phyloP scores from a whole-genome alignment of 163 green algal species.

The Coccomyxa subellipsoidea region DNA sequence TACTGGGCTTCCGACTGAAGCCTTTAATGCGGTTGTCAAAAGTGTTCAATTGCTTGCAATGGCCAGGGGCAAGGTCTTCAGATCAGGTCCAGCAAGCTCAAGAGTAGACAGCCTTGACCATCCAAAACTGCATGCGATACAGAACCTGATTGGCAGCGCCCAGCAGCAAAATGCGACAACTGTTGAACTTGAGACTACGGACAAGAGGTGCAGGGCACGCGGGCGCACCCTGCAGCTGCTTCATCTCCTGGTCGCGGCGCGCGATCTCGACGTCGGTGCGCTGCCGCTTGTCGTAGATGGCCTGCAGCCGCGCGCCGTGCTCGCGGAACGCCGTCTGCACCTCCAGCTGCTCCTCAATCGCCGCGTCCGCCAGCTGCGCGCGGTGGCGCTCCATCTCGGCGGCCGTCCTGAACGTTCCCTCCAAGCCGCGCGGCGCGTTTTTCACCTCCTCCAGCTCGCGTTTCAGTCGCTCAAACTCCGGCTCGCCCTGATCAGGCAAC shows the following conservation, averaged over 20 bases:
- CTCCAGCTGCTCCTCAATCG: conserved; percentile 82
- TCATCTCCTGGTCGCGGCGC: conserved; percentile 71
- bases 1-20: too few relatives aligned
- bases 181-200: too few relatives aligned
- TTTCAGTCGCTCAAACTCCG: conserved; percentile 79
- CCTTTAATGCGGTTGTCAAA: too few relatives aligned
- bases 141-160: too few relatives aligned
- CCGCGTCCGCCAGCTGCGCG: conserved; percentile 62
- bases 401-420: conserved; percentile 64
- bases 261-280: conserved; percentile 68
- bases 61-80: too few relatives aligned
- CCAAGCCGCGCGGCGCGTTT: conserved; percentile 57
- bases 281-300: conserved; percentile 73
- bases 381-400: conserved; percentile 81
- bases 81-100: too few relatives aligned
- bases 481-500: conserved; percentile 57
- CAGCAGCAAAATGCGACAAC: too few relatives aligned
- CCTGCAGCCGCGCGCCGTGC: conserved; percentile 55
- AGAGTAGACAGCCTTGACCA: too few relatives aligned
- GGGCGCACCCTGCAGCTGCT: conserved; percentile 66
- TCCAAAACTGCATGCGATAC: too few relatives aligned
- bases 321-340: conserved; percentile 81
- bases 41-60: too few relatives aligned
- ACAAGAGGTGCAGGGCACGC: too few relatives aligned
- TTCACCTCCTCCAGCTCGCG: conserved; percentile 76